phyloP scores from a whole-genome alignment of 2,329 filamentous ascomycete species.

The Trichophyton simii region DNA sequence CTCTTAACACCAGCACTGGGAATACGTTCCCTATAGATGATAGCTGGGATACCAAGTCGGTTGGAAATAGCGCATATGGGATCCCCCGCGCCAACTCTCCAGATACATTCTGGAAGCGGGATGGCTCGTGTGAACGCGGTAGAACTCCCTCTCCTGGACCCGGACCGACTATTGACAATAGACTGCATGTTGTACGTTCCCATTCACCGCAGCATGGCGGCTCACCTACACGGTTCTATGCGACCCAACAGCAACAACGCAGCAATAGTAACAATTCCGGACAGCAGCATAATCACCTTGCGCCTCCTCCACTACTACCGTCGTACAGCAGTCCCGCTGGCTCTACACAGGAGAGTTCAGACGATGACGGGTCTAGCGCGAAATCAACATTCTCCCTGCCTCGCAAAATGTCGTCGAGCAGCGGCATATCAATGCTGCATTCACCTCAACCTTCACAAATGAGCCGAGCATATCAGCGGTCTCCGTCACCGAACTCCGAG shows the following conservation, averaged over 20 bases:
- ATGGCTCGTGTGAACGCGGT: background rate
- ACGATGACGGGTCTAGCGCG: conserved; percentile 58
- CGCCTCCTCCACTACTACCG: conserved; percentile 34
- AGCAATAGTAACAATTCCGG: background rate
- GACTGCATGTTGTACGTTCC: conserved; percentile 17
- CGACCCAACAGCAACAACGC: conserved; percentile 21
- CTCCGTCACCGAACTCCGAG: conserved; percentile 76
- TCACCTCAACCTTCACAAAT: conserved; percentile 51
- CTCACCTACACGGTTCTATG: conserved; percentile 19
- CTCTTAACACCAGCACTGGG: conserved; percentile 34
- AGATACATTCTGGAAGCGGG: conserved; percentile 10
- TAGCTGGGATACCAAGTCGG: conserved; percentile 8
- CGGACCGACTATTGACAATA: conserved; percentile 12
- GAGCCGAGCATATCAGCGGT: conserved; percentile 53
- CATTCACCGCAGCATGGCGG: conserved; percentile 24
- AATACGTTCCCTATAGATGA: conserved; percentile 9
- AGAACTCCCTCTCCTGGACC: background rate
- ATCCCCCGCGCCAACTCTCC: conserved; percentile 24
- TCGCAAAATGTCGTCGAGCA: conserved; percentile 69
- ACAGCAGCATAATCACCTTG: conserved; percentile 18
- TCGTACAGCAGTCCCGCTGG: conserved; percentile 39
- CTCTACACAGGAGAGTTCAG: conserved; percentile 50
- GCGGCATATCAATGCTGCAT: conserved; percentile 46
- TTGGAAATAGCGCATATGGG: conserved; percentile 14
- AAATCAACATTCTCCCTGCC: conserved; percentile 52